Conservation (phyloP, 495 filamentous ascomycete genomes). For the Glutinoglossum americanum region DNA sequence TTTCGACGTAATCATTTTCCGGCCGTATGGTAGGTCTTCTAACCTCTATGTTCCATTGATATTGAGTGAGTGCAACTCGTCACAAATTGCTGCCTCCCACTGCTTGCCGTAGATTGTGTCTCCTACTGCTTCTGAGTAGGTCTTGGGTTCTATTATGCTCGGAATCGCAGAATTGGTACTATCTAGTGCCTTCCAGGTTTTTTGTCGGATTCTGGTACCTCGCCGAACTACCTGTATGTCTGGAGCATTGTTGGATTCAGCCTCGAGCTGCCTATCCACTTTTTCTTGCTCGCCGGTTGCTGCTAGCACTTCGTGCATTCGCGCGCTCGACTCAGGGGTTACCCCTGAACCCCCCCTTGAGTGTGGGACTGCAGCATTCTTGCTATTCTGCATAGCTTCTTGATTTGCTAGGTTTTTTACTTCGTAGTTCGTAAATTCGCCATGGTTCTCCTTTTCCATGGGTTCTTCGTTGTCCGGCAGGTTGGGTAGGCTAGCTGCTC, state of each 20-base stretch:
- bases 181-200: neutral
- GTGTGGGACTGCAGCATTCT: neutral
- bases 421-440: neutral
- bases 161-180: neutral
- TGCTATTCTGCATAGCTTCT: neutral
- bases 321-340: neutral
- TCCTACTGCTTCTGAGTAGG: slow-evolving; percentile 3
- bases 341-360: neutral
- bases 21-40: neutral
- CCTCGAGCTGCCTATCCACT: neutral
- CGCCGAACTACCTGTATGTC: neutral
- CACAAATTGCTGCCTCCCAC: neutral
- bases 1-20: neutral
- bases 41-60: neutral
- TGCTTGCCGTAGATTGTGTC: neutral
- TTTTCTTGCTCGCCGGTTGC: neutral
- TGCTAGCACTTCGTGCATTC: neutral
- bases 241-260: neutral
- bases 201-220: slow-evolving; percentile 1
- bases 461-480: neutral
- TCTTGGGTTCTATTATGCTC: neutral
- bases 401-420: neutral
- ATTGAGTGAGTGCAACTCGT: neutral
- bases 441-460: neutral
- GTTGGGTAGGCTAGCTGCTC: neutral